A percentile compares a stretch with the other conserved stretches of the same genome.
Conservation (phyloP, 495 filamentous ascomycete genomes). For the Poronia punctata region DNA sequence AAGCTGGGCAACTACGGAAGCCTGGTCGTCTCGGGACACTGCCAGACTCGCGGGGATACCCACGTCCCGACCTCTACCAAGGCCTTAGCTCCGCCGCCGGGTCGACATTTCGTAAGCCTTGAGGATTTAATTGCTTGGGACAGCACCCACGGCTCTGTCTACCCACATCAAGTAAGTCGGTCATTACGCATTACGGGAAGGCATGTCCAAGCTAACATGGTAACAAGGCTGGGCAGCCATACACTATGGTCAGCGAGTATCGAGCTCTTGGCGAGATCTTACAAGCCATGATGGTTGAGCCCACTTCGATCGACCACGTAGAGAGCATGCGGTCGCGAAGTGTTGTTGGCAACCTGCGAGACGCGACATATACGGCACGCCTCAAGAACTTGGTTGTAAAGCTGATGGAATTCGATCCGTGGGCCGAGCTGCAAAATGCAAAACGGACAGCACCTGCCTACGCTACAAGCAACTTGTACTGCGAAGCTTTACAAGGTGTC, state of each 20-base stretch:
- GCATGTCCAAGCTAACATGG: constrained; percentile 5
- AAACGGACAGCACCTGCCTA: constrained; percentile 1
- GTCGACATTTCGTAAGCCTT: background rate
- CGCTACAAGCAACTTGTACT: constrained; percentile 10
- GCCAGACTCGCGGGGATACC: constrained; percentile 4
- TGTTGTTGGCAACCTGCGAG: constrained; percentile 8
- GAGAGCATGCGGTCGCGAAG: constrained; percentile 1
- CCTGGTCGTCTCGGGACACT: constrained; percentile 27
- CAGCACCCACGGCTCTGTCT: constrained; percentile 6
- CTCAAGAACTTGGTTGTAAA: constrained; percentile 18
- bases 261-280: constrained; percentile 24
- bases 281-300: constrained; percentile 23
- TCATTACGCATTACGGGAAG: background rate
- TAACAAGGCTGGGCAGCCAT: constrained; percentile 18
- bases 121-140: constrained; percentile 10
- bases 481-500: constrained; percentile 1
- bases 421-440: background rate
- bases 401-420: constrained; percentile 21
- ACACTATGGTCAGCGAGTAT: constrained; percentile 21
- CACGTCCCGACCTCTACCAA: constrained; percentile 7
- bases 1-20: constrained; percentile 39
- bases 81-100: constrained; percentile 12
- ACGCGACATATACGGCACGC: constrained; percentile 7
- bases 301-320: constrained; percentile 5
- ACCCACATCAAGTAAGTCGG: constrained; percentile 17